Base-by-base conservation (phyloP, 2,329 filamentous ascomycete species). In the Coniochaeta hoffmannii region DNA sequence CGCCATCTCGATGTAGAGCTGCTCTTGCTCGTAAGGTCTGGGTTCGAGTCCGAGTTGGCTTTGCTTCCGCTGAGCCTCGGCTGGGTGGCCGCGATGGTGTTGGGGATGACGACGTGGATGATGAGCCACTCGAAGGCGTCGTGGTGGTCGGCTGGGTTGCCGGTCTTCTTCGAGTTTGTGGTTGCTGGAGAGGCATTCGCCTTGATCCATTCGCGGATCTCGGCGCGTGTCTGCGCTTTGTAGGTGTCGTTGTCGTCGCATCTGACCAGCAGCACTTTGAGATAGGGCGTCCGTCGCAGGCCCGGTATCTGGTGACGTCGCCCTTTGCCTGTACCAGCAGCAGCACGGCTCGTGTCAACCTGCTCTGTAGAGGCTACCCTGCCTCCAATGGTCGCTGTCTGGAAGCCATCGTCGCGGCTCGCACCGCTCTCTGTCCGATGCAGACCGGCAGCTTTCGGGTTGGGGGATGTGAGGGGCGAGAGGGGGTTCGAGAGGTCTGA, bases 71-170 rank as follows among this genome's bases (percentile, higher is more conserved):
- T 81, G 56, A 77, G 82, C 59, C 88, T 80, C 14, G 90, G 89
- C 66, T 95, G 90, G 1, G 85, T 88, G 22, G 89, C 86, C 1
- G 90, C 90, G 14, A 83, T 78, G 0, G 90, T 93, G 60, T 96
- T 92, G 14, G 93, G 92, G 17, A 96, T 77, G 12, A 97, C 89
- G 26, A 99, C 89, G 68, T 99, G 94, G 22, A 99, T 68, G 55
- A 99, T 89, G 61, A 99, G 76, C 89, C 92, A 97, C 70, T 99
- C 94, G 63, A 88, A 96, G 0, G 94, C 93, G 74, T 99, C 93
- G 66, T 99, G 94, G 59, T 95, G 94, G 66, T 97, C 93, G 65
- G 91, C 87, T 19, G 83, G 86, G 64, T 78, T 89, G 28, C 73
- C 68, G 30, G 75, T 71, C 65, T 79, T 80, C 41, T 83, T 82